Evolutionary conservation across 202 grass and related monocot species (phyloP).

Genomic region (Cymbopogon flexuosus): DNA sequence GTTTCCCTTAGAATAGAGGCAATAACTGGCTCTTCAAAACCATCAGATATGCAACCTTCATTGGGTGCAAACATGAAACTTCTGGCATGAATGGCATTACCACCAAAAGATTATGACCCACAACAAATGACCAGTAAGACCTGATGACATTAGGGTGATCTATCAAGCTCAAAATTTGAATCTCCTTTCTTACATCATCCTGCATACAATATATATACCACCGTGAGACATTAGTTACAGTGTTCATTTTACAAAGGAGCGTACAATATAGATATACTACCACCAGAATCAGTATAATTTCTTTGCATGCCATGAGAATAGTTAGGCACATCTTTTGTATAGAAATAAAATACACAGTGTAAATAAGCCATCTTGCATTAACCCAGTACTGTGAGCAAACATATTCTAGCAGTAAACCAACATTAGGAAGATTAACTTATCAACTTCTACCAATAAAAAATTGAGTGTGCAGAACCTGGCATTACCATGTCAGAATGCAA

Average conservation of each 20-base stretch:
- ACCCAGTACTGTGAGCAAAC: not conserved
- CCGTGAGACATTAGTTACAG: not conserved
- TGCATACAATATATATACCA: constrained; percentile 15
- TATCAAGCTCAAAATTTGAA: constrained; percentile 94
- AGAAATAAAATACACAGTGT: not conserved
- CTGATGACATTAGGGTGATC: constrained; percentile 84
- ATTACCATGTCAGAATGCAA: not conserved
- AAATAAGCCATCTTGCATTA: not conserved
- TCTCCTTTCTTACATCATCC: constrained; percentile 87
- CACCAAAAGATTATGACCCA: constrained; percentile 74
- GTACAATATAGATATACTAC: not conserved
- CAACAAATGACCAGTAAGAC: constrained; percentile 83
- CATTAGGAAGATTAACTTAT: not conserved
- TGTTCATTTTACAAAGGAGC: not conserved
- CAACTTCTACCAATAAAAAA: not conserved
- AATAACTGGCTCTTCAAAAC: constrained; percentile 87
- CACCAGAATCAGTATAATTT: not conserved
- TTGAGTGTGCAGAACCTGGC: not conserved
- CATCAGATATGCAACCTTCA: constrained; percentile 87
- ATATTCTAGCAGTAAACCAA: not conserved
- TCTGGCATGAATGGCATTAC: constrained; percentile 94
- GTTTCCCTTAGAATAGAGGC: constrained; percentile 86
- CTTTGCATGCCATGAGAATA: not conserved
- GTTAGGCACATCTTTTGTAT: not conserved
- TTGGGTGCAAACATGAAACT: constrained; percentile 81